Conservation (phyloP, 345 rosid genomes). For the Hirschfeldia incana region DNA sequence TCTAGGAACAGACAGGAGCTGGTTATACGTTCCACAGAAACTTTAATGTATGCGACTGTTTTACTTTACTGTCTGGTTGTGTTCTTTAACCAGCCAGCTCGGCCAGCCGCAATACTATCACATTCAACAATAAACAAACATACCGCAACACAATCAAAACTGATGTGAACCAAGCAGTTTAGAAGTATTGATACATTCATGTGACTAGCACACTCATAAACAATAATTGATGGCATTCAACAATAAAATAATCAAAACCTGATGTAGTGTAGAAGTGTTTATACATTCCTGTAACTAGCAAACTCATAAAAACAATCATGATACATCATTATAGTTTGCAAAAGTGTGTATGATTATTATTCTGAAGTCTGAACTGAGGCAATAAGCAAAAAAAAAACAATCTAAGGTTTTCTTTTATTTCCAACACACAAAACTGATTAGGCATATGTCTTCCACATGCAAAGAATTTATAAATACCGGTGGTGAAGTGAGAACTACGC, state of each 20-base stretch:
- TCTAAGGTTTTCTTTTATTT: slow-evolving; percentile 25
- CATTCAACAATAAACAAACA: neutral
- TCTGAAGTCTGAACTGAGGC: slow-evolving; percentile 24
- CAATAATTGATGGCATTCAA: slow-evolving; percentile 27
- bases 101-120: slow-evolving; percentile 70
- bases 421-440: slow-evolving; percentile 56
- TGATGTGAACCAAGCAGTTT: neutral
- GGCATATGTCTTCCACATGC: slow-evolving; percentile 55
- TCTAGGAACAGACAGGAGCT: slow-evolving; percentile 67
- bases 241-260: neutral
- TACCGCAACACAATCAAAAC: neutral
- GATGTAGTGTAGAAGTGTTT: slow-evolving; percentile 9
- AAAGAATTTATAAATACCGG: slow-evolving; percentile 50
- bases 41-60: slow-evolving; percentile 63
- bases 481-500: slow-evolving; percentile 46
- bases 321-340: slow-evolving; percentile 16
- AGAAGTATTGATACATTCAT: slow-evolving; percentile 24
- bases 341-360: slow-evolving; percentile 20
- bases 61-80: slow-evolving; percentile 72
- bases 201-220: slow-evolving; percentile 28
- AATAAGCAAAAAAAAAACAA: slow-evolving; percentile 4
- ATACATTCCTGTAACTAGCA: slow-evolving; percentile 29
- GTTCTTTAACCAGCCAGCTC: slow-evolving; percentile 81
- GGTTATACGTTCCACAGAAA: slow-evolving; percentile 49
- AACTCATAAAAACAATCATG: slow-evolving; percentile 32